Evolutionary conservation across 139 green algal species (phyloP), one percentile per base, ranked within the genome.

Genomic region (Coelastrella sp.): DNA sequence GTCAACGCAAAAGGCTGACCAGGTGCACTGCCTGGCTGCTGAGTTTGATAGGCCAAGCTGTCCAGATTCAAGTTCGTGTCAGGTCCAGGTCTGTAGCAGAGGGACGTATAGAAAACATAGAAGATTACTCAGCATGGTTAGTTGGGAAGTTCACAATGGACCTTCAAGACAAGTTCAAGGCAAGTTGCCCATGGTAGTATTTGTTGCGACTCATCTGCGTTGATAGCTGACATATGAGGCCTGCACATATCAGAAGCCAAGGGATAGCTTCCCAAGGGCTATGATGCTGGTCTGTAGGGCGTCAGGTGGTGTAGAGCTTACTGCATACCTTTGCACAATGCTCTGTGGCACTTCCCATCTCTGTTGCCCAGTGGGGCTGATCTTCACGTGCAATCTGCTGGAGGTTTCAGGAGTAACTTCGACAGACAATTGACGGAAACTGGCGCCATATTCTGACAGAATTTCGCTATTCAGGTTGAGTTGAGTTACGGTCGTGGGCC

Each of bases 301-400:
- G 15, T 15, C 65, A 22, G 65, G 14, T 73, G 65, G 65, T 15
- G 14, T 73, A 73, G 65, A 49, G 65, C 65, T 24, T 25, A 57
- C 17, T 19, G 12, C 27, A 15, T 49, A 89, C 85, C 85, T 89
- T 59, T 58, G 57, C 4, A 89, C 72, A 6, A 89, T 60, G 22
- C 57, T 74, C 24, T 90, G 73, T 73, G 85, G 85, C 27, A 90
- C 85, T 25, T 90, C 73, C 85, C 85, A 90, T 35, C 85, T 61
- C 25, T 74, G 73, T 24, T 73, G 22, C 1, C 85, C 85, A 15
- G 57, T 17, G n/a, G 85, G 85, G 7, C 27, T 60, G 7, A 90
- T 63, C n/a, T 81, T 90, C 22, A 90, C 74, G 14, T 84, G 85
- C 85, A 90, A 60, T 27, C 85, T n/a, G 58, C 27, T 81, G 70